phyloP scores from a whole-genome alignment of 805 yeast species.

The Danielia oregonensis region DNA sequence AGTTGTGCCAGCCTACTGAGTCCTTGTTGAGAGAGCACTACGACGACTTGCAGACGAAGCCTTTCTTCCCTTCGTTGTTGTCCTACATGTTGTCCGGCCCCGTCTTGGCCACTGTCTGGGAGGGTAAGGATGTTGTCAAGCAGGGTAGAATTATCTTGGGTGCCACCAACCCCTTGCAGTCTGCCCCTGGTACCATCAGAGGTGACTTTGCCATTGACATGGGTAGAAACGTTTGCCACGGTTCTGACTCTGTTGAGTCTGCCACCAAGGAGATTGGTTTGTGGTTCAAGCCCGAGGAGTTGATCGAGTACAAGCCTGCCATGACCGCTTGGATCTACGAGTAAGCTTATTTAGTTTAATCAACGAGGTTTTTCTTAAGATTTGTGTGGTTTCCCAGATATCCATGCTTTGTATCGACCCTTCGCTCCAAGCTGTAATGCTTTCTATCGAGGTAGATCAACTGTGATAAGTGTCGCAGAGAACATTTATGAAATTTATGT shows the following conservation, averaged over 20 bases:
- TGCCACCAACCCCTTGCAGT: slow-evolving; percentile 96
- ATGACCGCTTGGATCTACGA: slow-evolving; percentile 91
- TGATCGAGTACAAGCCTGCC: slow-evolving; percentile 87
- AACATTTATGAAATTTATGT: no score
- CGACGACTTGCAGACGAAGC: slow-evolving; percentile 91
- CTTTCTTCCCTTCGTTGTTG: slow-evolving; percentile 96
- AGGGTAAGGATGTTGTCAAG: slow-evolving; percentile 99
- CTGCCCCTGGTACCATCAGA: slow-evolving; percentile 99
- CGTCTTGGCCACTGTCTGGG: slow-evolving; percentile 98
- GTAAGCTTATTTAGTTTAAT: no score
- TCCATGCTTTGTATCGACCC: slow-evolving; percentile 10
- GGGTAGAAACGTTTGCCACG: slow-evolving; percentile 99
- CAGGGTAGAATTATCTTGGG: slow-evolving; percentile 97
- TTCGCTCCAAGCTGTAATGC: no score
- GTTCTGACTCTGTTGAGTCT: slow-evolving; percentile 98
- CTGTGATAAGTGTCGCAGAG: no score
- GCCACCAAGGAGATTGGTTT: slow-evolving; percentile 93
- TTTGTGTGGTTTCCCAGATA: not conserved
- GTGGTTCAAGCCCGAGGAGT: slow-evolving; percentile 98
- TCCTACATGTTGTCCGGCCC: slow-evolving; percentile 99
- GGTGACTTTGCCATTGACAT: slow-evolving; percentile 98
- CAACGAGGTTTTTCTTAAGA: not conserved
- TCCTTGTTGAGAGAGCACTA: slow-evolving; percentile 87
- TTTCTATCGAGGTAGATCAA: no score
- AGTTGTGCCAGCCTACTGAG: slow-evolving; percentile 86